Evolutionary conservation across 2,329 filamentous ascomycete genomes (phyloP).

Genomic region (Colletotrichum gigasporum): DNA sequence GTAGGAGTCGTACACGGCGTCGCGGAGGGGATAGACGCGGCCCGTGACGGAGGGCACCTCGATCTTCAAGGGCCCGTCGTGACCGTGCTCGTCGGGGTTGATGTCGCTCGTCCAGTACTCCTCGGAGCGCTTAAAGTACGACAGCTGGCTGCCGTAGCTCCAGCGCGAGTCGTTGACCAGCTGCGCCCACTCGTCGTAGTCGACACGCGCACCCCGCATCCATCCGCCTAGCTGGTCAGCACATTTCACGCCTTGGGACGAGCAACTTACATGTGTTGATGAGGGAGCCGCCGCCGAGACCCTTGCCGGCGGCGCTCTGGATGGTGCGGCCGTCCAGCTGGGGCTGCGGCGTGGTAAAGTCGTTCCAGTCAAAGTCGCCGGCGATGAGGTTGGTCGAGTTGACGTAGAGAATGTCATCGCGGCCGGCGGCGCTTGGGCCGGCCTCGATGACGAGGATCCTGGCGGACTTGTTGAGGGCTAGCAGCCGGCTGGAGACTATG

Average conservation of each 20-base stretch:
- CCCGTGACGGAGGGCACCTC: constrained; percentile 39
- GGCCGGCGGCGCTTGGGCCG: constrained; percentile 33
- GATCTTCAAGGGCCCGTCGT: constrained; percentile 49
- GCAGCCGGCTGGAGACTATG: constrained; percentile 46
- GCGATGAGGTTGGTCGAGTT: constrained; percentile 21
- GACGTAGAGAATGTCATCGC: constrained; percentile 16
- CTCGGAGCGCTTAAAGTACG: constrained; percentile 23
- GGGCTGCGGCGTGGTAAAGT: constrained; percentile 39
- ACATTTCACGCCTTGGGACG: not conserved
- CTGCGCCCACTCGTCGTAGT: constrained; percentile 55
- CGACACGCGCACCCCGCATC: constrained; percentile 51
- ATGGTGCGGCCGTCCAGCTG: not conserved
- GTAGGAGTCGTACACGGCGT: constrained; percentile 47
- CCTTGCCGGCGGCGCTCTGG: constrained; percentile 14
- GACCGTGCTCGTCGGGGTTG: constrained; percentile 47
- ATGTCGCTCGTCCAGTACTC: constrained; percentile 36
- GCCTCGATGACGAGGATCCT: constrained; percentile 51
- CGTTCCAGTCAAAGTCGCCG: constrained; percentile 46
- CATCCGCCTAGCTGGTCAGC: constrained; percentile 42
- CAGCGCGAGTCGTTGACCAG: constrained; percentile 43
- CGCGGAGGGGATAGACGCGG: constrained; percentile 49
- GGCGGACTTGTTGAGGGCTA: constrained; percentile 33
- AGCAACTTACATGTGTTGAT: constrained; percentile 16
- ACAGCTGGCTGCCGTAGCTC: constrained; percentile 49
- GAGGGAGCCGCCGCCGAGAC: constrained; percentile 15